Percentiles rank a stretch among this genome's conserved stretches.
Conservation (phyloP, 1,284 basidiomycete genomes). For the Athelia sp. region DNA sequence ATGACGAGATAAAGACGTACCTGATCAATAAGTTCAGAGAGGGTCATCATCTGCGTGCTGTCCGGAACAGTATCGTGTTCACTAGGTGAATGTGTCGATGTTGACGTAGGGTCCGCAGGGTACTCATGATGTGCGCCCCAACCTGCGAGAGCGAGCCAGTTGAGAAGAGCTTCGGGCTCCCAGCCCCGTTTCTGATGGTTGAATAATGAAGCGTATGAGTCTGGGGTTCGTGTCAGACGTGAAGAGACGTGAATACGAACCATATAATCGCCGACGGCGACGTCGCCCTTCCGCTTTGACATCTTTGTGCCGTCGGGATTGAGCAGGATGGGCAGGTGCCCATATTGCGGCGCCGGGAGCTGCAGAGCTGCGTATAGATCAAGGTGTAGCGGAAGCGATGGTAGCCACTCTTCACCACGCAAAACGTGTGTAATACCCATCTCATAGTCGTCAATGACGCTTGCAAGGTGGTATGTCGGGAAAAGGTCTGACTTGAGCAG, state of each 20-base stretch:
- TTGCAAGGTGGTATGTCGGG: conserved; percentile 97
- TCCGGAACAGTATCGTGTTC: conserved; percentile 42
- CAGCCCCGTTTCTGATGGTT: conserved; percentile 52
- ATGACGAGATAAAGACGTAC: conserved; percentile 30
- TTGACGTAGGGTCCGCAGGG: conserved; percentile 11
- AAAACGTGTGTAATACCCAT: conserved; percentile 97
- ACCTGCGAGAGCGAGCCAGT: conserved; percentile 91
- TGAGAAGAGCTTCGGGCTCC: conserved; percentile 87
- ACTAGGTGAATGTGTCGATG: conserved; percentile 14
- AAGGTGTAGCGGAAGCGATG: conserved; percentile 90
- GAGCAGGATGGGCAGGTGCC: conserved; percentile 86
- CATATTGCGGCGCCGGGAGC: conserved; percentile 75
- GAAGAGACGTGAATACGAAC: conserved; percentile 36
- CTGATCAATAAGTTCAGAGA: conserved; percentile 59
- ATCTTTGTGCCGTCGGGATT: conserved; percentile 93
- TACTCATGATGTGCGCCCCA: conserved; percentile 67
- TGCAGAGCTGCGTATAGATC: conserved; percentile 83
- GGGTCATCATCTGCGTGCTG: conserved; percentile 60
- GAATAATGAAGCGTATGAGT: not conserved
- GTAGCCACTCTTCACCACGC: conserved; percentile 98
- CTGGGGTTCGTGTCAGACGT: not conserved
- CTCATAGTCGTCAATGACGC: conserved; percentile 91
- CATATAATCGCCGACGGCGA: conserved; percentile 82
- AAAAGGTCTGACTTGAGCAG: conserved; percentile 90
- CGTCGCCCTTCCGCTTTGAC: conserved; percentile 91